Base-by-base conservation (phyloP, 768 basidiomycete species). In the Podaxis sp. region DNA sequence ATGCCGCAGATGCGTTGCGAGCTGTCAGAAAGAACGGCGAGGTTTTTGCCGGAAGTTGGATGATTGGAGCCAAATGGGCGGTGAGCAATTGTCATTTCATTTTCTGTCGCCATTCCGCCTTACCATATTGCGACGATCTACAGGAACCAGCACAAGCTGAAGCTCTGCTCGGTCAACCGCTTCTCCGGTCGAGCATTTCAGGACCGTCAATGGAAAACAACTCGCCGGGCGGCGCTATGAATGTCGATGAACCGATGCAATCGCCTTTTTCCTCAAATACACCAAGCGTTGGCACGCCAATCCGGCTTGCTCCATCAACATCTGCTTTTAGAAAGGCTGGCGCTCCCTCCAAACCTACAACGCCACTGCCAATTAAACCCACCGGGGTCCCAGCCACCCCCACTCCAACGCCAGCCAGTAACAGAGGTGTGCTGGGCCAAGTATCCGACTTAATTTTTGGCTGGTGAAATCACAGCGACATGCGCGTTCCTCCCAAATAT, bases 21-120 rank as follows among this genome's bases (percentile, higher is more conserved):
- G 91, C 93, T 2, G 85, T 93, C 15, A 78, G 91, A 55, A 90
- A 90, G 75, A 95, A 89, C 66, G 94, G 94, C 2, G 93, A 95
- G 55, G 75, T 95, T 1, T 70, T 95, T 22, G 76, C 82, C 11
- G 89, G 89, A 3, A 82, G 80, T 53, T 91, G 85, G 81, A 95
- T 95, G 93, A 77, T 95, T 38, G 94, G 93, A 12, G 87, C 85
- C 46, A 93, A 93, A 73, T 92, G 88, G 88, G 89, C 90, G 28
- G 93, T 93, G 71, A 64, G 90, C 85, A 7, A 49, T 54, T 7
- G 12, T 52, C 49, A 22, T 38, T 56, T 56, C 12, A 30, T 36
- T 13, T 20, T 53, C 24, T 13, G 67, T 56, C 60, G 62, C 51
- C 51, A 44, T 41, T 54, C 36, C 51, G 58, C 65, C 30, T 60